Base-by-base conservation (phyloP, 2,329 filamentous ascomycete genomes). In the Metarhizium brunneum region DNA sequence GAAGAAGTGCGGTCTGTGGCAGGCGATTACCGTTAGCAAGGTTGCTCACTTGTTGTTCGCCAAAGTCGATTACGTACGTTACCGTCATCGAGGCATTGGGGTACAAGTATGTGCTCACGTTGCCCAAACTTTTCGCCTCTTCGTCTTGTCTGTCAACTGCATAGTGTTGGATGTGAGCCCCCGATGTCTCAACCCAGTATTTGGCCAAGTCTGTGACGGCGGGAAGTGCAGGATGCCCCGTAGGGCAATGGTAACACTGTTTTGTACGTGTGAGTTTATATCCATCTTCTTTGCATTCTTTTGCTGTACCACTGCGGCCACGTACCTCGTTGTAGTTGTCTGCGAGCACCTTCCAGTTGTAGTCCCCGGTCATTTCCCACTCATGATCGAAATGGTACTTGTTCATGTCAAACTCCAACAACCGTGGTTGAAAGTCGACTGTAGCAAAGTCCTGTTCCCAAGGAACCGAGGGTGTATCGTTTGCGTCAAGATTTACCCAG, bases 291-390 rank as follows among this genome's bases (percentile, higher is more conserved):
- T 8, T 10, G 8, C 1, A 36, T 11, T 36, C 8, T 36, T 36
- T 13, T 10, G 35, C 35, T 13, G 2, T 13, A 36, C 35, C 13
- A 8, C 35, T 36, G 5, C 35, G 13, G 43, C 16, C 16, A 16
- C 50, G 20, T 42, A 58, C 58, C 56, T 63, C 76, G 62, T 79
- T 78, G 66, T 75, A 79, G 63, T 78, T 78, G 59, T 79, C 76
- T 29, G 70, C 66, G 7, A 74, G 62, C 5, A 61, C 62, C 58
- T 74, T 74, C 71, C 72, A 74, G 57, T 73, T 74, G 52, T 70
- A 69, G 1, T 67, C 63, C 3, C 69, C 63, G 11, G 66, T 63
- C 56, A 69, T 62, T 6, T 69, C 66, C 67, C 68, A 71, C 14
- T 64, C 62, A 53, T 66, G 54, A 62, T 65, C 64, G 57, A 68